Evolutionary conservation across 768 basidiomycete genomes (phyloP), one percentile per base, ranked within the genome.

Genomic region (Trametes villosa): DNA sequence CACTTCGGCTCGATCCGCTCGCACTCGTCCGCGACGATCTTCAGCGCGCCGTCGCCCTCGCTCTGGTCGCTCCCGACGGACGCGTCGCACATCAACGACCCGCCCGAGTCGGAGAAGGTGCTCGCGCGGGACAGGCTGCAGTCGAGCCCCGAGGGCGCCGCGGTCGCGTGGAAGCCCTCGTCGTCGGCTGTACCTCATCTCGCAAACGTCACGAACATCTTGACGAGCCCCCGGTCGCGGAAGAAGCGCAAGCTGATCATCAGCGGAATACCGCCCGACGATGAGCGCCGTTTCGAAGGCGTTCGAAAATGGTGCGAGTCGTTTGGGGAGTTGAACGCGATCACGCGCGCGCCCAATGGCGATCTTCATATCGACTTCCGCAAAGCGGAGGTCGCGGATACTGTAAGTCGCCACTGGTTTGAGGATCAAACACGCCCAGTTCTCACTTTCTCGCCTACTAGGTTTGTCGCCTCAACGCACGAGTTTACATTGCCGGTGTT

Each of bases 381-480:
- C 47, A 84, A 83, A 53, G 80, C 86, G 50, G 90, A 92, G 59
- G 90, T 92, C 11, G 91, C 91, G 22, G 91, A 92, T 63, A 92
- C 88, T 8, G 91, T 91, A 70, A 27, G 86, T 78, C 12, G 29
- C 29, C 24, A 13, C 30, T 31, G 30, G 30, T 30, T 27, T 31
- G 29, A 7, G 11, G 22, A 9, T 46, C 26, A 30, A 18, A 30
- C 30, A 4, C 17, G 38, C 18, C 33, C 2, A 17, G 12, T 30
- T 24, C 15, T 18, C 27, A 3, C 38, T 27, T 15, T 26, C 53
- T 17, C 13, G 48, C 52, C 34, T 30, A 13, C 11, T 18, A 91
- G 89, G 89, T 91, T 2, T 92, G 90, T 69, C 88, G 91, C 40
- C 73, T 92, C 59, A 86, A 88, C 64, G 91, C 91, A 51, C 83